phyloP scores from a whole-genome alignment of 2,329 filamentous ascomycete species.

The Xylariales sp. region DNA sequence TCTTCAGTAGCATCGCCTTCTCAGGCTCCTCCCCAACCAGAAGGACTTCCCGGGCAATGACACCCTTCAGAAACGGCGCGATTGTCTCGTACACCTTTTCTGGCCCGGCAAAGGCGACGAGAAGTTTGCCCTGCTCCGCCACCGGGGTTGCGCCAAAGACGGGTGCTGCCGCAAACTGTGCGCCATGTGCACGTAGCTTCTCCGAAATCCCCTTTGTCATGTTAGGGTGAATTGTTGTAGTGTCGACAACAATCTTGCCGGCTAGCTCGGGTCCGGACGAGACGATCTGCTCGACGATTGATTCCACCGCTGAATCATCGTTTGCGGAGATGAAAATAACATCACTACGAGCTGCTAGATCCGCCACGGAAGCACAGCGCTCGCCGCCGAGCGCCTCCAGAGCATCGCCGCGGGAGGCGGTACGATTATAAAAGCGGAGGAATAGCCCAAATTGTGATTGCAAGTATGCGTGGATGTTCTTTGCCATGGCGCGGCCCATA shows the following conservation, averaged over 20 bases:
- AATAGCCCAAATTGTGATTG: slow-evolving; percentile 34
- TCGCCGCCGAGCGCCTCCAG: slow-evolving; percentile 48
- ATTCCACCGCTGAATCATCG: slow-evolving; percentile 55
- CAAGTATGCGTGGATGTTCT: slow-evolving; percentile 60
- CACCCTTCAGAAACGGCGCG: slow-evolving; percentile 54
- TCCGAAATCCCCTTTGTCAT: slow-evolving; percentile 50
- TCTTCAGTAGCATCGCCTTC: slow-evolving; percentile 61
- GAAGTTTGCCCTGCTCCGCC: slow-evolving; percentile 57
- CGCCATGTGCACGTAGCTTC: slow-evolving; percentile 48
- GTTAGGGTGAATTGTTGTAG: slow-evolving; percentile 62
- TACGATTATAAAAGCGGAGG: slow-evolving; percentile 60
- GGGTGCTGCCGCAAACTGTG: slow-evolving; percentile 57
- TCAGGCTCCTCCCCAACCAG: slow-evolving; percentile 56
- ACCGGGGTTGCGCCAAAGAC: slow-evolving; percentile 64
- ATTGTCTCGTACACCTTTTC: slow-evolving; percentile 51
- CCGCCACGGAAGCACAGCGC: slow-evolving; percentile 39
- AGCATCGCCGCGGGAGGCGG: slow-evolving; percentile 56
- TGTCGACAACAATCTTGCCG: slow-evolving; percentile 61
- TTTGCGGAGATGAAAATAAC: slow-evolving; percentile 57
- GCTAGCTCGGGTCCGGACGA: slow-evolving; percentile 36
- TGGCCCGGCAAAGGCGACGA: slow-evolving; percentile 60
- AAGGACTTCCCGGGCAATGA: slow-evolving; percentile 58
- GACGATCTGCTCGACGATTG: slow-evolving; percentile 48
- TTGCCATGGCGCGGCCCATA: slow-evolving; percentile 63
- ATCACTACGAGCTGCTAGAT: slow-evolving; percentile 49